Base-by-base conservation (phyloP, 1,284 basidiomycete species). In the Sanghuangporus sanghuang region DNA sequence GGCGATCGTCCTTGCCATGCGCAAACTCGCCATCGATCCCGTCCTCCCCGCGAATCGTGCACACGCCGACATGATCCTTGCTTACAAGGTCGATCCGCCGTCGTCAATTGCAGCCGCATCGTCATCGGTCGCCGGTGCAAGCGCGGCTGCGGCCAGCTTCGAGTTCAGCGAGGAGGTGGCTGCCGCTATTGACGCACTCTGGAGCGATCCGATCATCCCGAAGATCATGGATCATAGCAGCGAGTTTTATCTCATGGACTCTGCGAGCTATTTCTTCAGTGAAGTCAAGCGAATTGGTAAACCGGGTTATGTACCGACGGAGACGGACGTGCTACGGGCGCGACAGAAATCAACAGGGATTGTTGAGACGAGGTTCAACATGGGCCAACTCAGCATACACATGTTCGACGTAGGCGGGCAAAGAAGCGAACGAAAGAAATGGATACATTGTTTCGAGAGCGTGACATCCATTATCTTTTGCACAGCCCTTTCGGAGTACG, bases 181-280 rank as follows among this genome's bases (percentile, higher is more conserved):
- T 0, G 79, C 83, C 54, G 89, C 92, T 12, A 93, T 97, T 67
- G 82, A 89, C 68, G 81, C 92, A 52, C 77, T 98, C 4, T 96
- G 95, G 94, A 85, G 90, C 68, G 96, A 99, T 75, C 91, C 93
- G 6, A 86, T 95, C 69, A 95, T 98, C 39, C 84, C 89, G 0
- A 83, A 83, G 62, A 82, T 98, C 35, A 89, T 98, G 84, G 93
- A 97, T 70, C 87, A 92, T 67, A 83, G 83, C 46, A 91, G 84
- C 73, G 90, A 97, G 67, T 98, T 98, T 72, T 98, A 98, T 73
- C 78, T 98, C 18, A 98, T 98, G 96, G 96, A 98, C 75, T 95
- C 88, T 57, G 96, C 96, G 0, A 81, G 83, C 52, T 98, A 98
- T 90, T 98, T 99, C 77, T 97, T 98, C 74, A 82, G 84, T 42